Base-by-base conservation (phyloP, 305 asterid genomes). In the Fraxinus nigra region DNA sequence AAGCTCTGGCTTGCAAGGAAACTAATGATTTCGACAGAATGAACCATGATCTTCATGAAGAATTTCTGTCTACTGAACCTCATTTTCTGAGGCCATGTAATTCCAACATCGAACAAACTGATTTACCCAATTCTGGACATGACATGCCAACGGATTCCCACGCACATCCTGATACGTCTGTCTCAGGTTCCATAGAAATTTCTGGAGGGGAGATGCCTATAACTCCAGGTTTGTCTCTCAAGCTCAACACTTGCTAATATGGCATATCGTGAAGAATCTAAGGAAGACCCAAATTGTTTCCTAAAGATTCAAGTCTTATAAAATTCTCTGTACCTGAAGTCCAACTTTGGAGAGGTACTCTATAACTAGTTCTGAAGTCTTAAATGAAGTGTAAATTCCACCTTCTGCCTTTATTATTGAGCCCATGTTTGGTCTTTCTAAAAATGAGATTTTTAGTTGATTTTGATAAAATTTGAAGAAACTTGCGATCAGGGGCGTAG, bases 1-100 rank as follows among this genome's bases (percentile, higher is more conserved):
- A 82, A 40, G 43, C 54, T 75, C 79, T 34, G 73, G 78, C 75
- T 77, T 85, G 79, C 72, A 74, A 78, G 81, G 91, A 83, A 83
- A 80, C 84, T 65, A 37, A 77, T 7, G 79, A 85, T 77, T 72
- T 82, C 5, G 76, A 86, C 9, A 69, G 78, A 56, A 72, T 79
- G 63, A 83, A 86, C 78, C 83, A 56, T 56, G 82, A 77, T 80
- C 79, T 83, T 79, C 81, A 79, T 73, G 90, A 84, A 74, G 82
- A 79, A 78, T 87, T 79, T 77, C 24, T 79, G 72, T 76, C 80
- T 40, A 79, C 76, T 79, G 91, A 87, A 65, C 80, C 83, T 79
- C 82, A 59, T 32, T 10, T 85, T 82, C 89, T 91, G 81, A 89
- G 84, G 85, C 94, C 89, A 76, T 95, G 93, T 81, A 88, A 80